Evolutionary conservation across 2,329 filamentous ascomycete genomes (phyloP).

Genomic region (Harringtonia lauricola): DNA sequence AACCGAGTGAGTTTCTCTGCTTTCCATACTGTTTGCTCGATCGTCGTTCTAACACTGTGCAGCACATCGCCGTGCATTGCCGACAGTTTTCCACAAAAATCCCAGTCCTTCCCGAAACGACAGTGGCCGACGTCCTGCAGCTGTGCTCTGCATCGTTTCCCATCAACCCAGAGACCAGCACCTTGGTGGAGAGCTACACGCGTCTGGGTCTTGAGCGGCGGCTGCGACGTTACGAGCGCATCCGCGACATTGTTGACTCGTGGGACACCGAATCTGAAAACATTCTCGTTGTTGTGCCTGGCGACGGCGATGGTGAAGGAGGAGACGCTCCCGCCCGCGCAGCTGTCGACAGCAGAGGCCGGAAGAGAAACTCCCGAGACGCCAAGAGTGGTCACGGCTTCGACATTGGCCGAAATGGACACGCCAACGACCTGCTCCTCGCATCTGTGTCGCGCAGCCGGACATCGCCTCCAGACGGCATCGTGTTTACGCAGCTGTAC

Average conservation of each 20-base stretch:
- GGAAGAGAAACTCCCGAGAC: background rate
- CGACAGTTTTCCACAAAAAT: conserved; percentile 57
- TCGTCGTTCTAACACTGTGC: conserved; percentile 1
- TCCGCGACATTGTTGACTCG: conserved; percentile 83
- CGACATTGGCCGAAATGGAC: conserved; percentile 2
- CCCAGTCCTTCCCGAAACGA: conserved; percentile 65
- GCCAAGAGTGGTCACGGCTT: background rate
- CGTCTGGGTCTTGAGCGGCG: conserved; percentile 71
- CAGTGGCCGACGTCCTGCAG: conserved; percentile 59
- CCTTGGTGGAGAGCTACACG: conserved; percentile 69
- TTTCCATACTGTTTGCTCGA: conserved; percentile 13
- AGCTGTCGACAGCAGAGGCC: background rate
- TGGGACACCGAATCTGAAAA: conserved; percentile 81
- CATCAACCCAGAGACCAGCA: conserved; percentile 53
- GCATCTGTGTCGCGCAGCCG: conserved; percentile 44
- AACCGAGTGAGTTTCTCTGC: no score
- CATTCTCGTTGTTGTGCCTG: conserved; percentile 54
- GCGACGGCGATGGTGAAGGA: conserved; percentile 37
- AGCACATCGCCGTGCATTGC: conserved; percentile 48
- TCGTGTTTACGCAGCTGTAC: conserved; percentile 56
- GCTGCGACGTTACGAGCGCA: conserved; percentile 72
- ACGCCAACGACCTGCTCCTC: conserved; percentile 50
- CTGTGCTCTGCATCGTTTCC: conserved; percentile 52
- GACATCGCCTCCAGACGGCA: conserved; percentile 50
- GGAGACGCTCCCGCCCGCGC: background rate